These are phyloP conservation scores for Theileria annulata DNA, from an alignment of 169 alveolate genomes.

Conservation along the genomic window DNA sequence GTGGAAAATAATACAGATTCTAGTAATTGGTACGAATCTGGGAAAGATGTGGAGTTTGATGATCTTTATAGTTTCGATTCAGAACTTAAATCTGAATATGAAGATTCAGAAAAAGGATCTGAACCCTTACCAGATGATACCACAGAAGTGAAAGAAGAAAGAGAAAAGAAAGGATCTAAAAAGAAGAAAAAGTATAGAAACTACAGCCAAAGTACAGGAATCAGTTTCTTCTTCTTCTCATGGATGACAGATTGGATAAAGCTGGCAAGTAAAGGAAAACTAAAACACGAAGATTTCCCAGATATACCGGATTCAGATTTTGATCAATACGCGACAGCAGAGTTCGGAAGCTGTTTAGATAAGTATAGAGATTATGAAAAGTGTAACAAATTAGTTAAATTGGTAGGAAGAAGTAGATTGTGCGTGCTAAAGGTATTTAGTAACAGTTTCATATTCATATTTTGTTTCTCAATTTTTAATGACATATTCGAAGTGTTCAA, in stretches of 20 bases:
- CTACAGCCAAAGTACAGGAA: constrained; percentile 41
- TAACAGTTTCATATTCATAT: constrained; percentile 22
- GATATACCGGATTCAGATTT: constrained; percentile 50
- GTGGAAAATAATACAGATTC: background rate
- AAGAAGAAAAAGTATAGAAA: constrained; percentile 11
- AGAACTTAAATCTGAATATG: background rate
- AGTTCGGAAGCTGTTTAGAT: constrained; percentile 30
- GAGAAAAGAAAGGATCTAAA: constrained; percentile 2
- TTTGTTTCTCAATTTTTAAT: constrained; percentile 36
- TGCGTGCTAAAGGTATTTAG: constrained; percentile 41
- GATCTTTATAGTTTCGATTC: background rate
- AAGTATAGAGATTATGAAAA: constrained; percentile 12
- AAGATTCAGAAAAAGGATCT: background rate
- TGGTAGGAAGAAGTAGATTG: constrained; percentile 48
- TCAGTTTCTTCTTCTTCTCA: constrained; percentile 36
- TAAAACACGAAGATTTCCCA: constrained; percentile 45
- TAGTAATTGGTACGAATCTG: background rate
- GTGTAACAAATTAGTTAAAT: constrained; percentile 25
- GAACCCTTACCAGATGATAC: background rate
- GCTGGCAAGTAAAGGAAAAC: constrained; percentile 44
- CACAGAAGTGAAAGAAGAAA: background rate
- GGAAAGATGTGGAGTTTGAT: constrained; percentile 1
- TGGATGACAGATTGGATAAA: constrained; percentile 61
- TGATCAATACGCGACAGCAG: constrained; percentile 54
- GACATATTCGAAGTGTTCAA: constrained; percentile 52